Conservation (phyloP, 106 monocot genomes). For the Acanthochlamys bracteata region DNA sequence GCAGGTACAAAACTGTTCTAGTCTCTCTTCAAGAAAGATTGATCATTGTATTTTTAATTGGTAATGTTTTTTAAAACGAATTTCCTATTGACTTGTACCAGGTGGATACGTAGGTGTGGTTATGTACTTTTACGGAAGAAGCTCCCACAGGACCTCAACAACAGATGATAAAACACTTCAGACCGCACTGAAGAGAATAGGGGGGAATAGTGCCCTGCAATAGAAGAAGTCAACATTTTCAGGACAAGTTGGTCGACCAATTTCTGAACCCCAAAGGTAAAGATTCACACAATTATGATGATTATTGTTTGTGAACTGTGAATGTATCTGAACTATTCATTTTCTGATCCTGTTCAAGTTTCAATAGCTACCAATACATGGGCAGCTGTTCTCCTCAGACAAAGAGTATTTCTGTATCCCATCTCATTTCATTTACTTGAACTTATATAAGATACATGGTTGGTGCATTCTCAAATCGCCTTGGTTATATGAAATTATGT, state of each 20-base stretch:
- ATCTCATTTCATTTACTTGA: neutral
- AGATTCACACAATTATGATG: too few species aligned
- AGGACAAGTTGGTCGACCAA: conserved; percentile 10
- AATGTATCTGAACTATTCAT: neutral
- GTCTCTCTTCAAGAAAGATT: too few species aligned
- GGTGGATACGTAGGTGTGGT: neutral
- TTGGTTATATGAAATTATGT: neutral
- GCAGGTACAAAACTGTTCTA: conserved; percentile 12
- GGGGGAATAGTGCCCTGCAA: conserved; percentile 12
- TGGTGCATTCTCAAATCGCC: neutral
- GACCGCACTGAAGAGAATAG: conserved; percentile 14
- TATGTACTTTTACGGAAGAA: conserved; percentile 7
- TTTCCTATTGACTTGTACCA: neutral
- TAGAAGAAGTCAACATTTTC: conserved; percentile 18
- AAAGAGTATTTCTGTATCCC: conserved; percentile 1
- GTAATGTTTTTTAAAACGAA: neutral
- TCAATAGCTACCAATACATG: conserved; percentile 17
- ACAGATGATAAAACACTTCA: conserved; percentile 17
- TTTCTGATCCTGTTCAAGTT: conserved; percentile 13
- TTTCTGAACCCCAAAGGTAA: conserved; percentile 17
- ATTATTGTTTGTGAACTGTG: neutral
- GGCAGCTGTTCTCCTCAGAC: conserved; percentile 13
- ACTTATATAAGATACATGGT: neutral
- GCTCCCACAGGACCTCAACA: conserved; percentile 11
- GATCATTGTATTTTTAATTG: neutral